Evolutionary conservation across 371 early-diverging fungal genomes (phyloP).

Genomic region (Rhizomucor miehei): DNA sequence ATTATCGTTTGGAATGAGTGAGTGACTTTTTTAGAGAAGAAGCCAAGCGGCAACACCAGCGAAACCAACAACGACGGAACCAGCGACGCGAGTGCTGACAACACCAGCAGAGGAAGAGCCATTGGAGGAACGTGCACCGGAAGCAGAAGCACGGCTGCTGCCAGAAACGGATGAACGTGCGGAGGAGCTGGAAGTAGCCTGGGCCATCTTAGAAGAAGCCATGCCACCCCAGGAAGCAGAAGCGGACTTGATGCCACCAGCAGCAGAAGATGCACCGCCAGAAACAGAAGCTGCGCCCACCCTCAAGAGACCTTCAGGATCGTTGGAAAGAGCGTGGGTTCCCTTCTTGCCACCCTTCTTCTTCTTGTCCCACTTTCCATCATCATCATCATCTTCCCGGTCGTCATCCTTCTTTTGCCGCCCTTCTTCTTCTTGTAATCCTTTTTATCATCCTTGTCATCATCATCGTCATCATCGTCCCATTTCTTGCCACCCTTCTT

Average conservation of each 20-base stretch:
- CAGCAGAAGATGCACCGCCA: constrained; percentile 7
- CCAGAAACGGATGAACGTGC: constrained; percentile 4
- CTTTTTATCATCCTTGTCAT: constrained; percentile 1
- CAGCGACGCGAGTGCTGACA: constrained; percentile 11
- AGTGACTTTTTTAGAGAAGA: constrained; percentile 9
- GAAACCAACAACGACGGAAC: constrained; percentile 11
- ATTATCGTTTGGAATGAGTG: too few relatives aligned
- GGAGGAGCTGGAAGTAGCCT: neutral
- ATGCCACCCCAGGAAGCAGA: neutral
- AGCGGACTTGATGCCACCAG: neutral
- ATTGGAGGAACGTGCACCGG: neutral
- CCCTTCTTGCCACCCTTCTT: constrained; percentile 1
- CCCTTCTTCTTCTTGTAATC: neutral
- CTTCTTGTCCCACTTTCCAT: constrained; percentile 5
- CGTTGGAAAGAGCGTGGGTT: neutral
- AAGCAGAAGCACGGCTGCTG: neutral
- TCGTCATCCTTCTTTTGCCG: constrained; percentile 11
- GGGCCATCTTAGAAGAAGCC: constrained; percentile 3
- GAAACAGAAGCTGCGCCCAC: constrained; percentile 8
- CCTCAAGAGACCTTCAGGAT: constrained; percentile 1
- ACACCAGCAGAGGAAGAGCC: constrained; percentile 3
- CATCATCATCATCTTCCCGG: constrained; percentile 7
- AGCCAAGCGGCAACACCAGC: constrained; percentile 18
- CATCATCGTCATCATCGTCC: constrained; percentile 3
- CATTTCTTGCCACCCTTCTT: constrained; percentile 7